phyloP scores from a whole-genome alignment of 108 stramenopile species.

The Conticribra guillardii region DNA sequence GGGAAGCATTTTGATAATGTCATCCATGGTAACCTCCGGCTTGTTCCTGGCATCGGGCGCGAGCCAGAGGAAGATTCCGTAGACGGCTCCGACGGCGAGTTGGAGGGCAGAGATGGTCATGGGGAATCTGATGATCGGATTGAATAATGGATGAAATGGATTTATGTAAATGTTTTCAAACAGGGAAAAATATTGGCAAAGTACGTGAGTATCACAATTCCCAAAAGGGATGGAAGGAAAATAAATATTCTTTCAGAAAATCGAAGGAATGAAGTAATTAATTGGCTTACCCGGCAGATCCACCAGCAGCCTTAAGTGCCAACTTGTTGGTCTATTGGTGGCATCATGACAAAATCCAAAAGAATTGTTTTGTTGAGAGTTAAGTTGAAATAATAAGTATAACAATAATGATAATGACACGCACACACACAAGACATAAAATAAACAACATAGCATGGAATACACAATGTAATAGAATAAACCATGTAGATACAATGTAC shows the following conservation, averaged over 20 bases:
- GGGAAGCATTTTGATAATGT: slow-evolving; percentile 87
- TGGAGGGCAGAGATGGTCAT: slow-evolving; percentile 90
- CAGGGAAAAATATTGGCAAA: no score
- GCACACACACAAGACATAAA: background rate
- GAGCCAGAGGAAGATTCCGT: slow-evolving; percentile 90
- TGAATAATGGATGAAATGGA: background rate
- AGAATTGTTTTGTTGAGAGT: slow-evolving; percentile 30
- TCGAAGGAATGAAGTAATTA: slow-evolving; percentile 3
- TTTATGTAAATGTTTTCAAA: background rate
- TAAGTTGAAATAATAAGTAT: background rate
- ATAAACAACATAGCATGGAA: background rate
- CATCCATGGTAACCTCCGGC: slow-evolving; percentile 74
- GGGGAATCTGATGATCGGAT: slow-evolving; percentile 60
- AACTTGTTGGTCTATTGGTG: slow-evolving; percentile 91
- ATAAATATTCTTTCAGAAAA: no score
- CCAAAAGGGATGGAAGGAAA: no score
- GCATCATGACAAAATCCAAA: no score
- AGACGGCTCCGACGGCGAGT: slow-evolving; percentile 85
- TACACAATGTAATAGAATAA: background rate
- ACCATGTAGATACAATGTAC: slow-evolving; percentile 6
- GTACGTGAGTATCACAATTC: no score
- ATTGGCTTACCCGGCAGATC: slow-evolving; percentile 61
- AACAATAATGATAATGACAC: background rate
- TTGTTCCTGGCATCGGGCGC: slow-evolving; percentile 86
- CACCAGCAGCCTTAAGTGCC: slow-evolving; percentile 86